These are phyloP conservation scores for Xylariaceae sp. DNA, from an alignment of 2,329 filamentous ascomycete species.

Conservation along the genomic window DNA sequence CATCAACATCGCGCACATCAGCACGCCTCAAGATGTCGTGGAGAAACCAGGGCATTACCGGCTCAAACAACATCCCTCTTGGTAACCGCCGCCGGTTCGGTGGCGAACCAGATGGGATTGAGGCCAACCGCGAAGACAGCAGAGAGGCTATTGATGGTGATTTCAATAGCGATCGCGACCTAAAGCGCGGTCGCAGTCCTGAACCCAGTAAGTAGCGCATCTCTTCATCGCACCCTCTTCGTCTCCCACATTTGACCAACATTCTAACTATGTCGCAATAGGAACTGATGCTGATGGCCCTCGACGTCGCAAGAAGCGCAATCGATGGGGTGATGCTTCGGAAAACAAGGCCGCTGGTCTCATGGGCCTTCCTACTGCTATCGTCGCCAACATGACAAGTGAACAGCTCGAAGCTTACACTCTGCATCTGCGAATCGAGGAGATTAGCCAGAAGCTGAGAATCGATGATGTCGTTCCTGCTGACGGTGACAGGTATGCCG, in stretches of 20 bases:
- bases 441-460: constrained; percentile 98
- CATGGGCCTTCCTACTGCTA: constrained; percentile 96
- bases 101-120: constrained; percentile 57
- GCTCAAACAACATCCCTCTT: constrained; percentile 96
- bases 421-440: constrained; percentile 94
- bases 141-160: constrained; percentile 45
- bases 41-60: constrained; percentile 85
- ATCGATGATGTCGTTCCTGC: constrained; percentile 99
- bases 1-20: background rate
- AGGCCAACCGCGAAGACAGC: constrained; percentile 41
- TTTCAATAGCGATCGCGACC: constrained; percentile 53
- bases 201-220: constrained; percentile 68
- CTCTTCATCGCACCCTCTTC: background rate
- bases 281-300: constrained; percentile 73
- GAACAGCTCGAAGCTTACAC: constrained; percentile 98
- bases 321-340: constrained; percentile 95
- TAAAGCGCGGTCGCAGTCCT: constrained; percentile 93
- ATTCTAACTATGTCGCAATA: constrained; percentile 38
- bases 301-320: constrained; percentile 95
- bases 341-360: constrained; percentile 99
- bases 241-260: constrained; percentile 18
- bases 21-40: constrained; percentile 60
- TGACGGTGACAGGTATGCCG: constrained; percentile 86
- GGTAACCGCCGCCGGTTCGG: constrained; percentile 84
- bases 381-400: constrained; percentile 96